Base-by-base conservation (phyloP, 805 yeast genomes). In the Saccharomycopsis javanensis region DNA sequence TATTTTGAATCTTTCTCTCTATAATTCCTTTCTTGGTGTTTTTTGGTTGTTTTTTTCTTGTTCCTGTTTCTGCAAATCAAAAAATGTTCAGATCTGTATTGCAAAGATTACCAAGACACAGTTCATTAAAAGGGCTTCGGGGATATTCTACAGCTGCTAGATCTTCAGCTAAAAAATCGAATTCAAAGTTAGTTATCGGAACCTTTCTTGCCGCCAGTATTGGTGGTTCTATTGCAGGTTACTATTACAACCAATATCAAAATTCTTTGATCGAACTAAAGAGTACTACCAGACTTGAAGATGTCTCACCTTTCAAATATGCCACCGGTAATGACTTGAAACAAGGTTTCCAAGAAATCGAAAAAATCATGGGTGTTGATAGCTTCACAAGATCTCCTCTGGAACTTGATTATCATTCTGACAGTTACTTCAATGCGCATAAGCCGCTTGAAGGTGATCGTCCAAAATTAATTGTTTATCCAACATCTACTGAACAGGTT, bases 401-500 rank as follows among this genome's bases (percentile, higher is more conserved):
- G 15, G 83, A 79, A 38, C 66, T 82, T 50, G 71, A 71, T 23
- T 70, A 77, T 10, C 87, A 82, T 63, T 71, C 84, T 0, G 89
- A 84, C 65, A 73, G 85, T 3, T 81, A 75, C 60, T 83, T 77
- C 66, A 76, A 77, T 57, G 80, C 86, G 0, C 88, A 83, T 64
- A 87, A 83, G 64, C 84, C 88, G 4, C 65, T 71, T 10, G 78
- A 79, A 2, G 76, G 77, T 38, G 83, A 85, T 65, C 71, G 74
- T 57, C 92, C 95, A 5, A 63, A 69, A 34, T 73, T 80, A 25
- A 75, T 87, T 3, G 76, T 80, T 1, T 86, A 77, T 64, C 91
- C 92, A 1, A 76, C 75, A 33, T 70, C 78, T 58, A 84, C 90
- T 0, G 81, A 83, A 59, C 81, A 86, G 60, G 89, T 87, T 0